These are phyloP conservation scores for Withania somnifera DNA, from an alignment of 305 asterid genomes.

Conservation along the genomic window DNA sequence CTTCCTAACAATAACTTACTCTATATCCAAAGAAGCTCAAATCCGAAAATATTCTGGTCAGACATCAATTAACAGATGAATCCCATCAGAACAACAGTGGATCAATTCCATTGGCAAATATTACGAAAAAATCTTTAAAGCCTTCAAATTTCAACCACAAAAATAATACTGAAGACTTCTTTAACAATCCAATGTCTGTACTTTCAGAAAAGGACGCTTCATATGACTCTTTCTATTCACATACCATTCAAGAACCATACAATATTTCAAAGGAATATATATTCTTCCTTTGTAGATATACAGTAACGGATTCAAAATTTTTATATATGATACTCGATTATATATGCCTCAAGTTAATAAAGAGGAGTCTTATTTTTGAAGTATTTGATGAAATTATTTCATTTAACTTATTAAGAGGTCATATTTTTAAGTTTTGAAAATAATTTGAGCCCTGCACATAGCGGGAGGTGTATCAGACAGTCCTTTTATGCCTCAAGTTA, in stretches of 20 bases:
- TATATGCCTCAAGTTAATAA: too few species aligned
- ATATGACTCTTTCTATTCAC: slow-evolving; percentile 4
- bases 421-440: too few species aligned
- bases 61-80: neutral
- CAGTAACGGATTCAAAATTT: neutral
- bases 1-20: too few species aligned
- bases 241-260: neutral
- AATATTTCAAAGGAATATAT: neutral
- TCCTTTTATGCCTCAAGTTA: too few species aligned
- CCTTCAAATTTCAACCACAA: slow-evolving; percentile 8
- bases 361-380: too few species aligned
- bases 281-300: neutral
- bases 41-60: neutral
- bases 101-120: neutral
- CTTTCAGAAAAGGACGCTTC: slow-evolving; percentile 5
- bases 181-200: slow-evolving; percentile 3
- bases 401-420: too few species aligned
- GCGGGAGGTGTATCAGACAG: too few species aligned
- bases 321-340: too few species aligned
- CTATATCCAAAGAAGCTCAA: too few species aligned
- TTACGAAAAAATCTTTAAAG: neutral
- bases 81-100: neutral
- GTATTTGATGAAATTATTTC: too few species aligned
- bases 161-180: neutral
- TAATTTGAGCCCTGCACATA: too few species aligned